Conservation (phyloP, 441 rosid genomes). For the Arabidopsis hybrid region DNA sequence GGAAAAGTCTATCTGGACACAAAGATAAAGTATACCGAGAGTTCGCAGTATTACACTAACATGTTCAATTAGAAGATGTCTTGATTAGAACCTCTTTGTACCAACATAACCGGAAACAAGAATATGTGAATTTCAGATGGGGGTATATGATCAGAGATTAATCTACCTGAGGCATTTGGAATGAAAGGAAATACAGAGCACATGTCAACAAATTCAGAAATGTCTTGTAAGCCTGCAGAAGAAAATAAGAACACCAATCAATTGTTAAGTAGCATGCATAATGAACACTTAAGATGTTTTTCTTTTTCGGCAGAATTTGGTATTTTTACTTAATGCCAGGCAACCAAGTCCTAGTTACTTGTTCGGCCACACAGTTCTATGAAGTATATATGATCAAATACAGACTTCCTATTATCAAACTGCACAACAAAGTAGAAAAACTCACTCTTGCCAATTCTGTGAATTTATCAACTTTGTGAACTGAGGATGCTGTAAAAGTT, state of each 20-base stretch:
- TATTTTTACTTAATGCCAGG: slow-evolving; percentile 8
- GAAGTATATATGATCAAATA: slow-evolving; percentile 3
- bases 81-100: slow-evolving; percentile 12
- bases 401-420: neutral
- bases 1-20: slow-evolving; percentile 6
- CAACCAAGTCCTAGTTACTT: slow-evolving; percentile 8
- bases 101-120: neutral
- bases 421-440: slow-evolving; percentile 13
- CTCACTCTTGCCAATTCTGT: slow-evolving; percentile 70
- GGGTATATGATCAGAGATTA: slow-evolving; percentile 11
- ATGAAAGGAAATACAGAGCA: slow-evolving; percentile 58
- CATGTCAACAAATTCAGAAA: slow-evolving; percentile 64
- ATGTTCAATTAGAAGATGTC: neutral
- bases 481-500: slow-evolving; percentile 56
- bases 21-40: slow-evolving; percentile 7
- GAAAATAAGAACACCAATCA: slow-evolving; percentile 33
- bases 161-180: slow-evolving; percentile 84
- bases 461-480: slow-evolving; percentile 52
- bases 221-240: slow-evolving; percentile 71
- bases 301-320: neutral
- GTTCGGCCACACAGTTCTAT: slow-evolving; percentile 7
- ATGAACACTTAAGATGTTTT: slow-evolving; percentile 2
- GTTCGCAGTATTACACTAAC: neutral
- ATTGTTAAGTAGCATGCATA: slow-evolving; percentile 15
- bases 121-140: slow-evolving; percentile 16